Percentiles rank a stretch among this genome's conserved stretches.
phyloP scores from a whole-genome alignment of 495 filamentous ascomycete genomes.

The Delitschia confertaspora region DNA sequence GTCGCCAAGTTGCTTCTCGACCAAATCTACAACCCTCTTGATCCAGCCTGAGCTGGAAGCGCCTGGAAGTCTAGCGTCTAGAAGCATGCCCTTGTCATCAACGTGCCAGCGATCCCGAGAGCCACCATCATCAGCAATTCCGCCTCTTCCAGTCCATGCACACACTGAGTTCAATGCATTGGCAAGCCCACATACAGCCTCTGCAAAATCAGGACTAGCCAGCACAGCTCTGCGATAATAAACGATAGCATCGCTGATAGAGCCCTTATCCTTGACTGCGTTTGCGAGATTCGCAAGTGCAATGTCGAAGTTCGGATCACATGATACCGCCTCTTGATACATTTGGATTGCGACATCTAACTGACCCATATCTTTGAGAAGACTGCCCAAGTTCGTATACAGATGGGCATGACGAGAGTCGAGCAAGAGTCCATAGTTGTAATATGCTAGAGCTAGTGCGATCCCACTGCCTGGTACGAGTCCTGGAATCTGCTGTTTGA shows the following conservation, averaged over 20 bases:
- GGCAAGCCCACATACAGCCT: conserved; percentile 91
- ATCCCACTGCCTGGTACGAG: conserved; percentile 79
- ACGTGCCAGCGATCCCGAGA: conserved; percentile 91
- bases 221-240: conserved; percentile 88
- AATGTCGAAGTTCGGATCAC: conserved; percentile 90
- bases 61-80: conserved; percentile 55
- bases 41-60: conserved; percentile 70
- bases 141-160: conserved; percentile 86
- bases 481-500: conserved; percentile 54
- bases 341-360: conserved; percentile 85
- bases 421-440: conserved; percentile 82
- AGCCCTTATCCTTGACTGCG: conserved; percentile 93
- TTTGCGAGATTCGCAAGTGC: conserved; percentile 95
- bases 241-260: conserved; percentile 79
- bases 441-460: conserved; percentile 82
- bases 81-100: conserved; percentile 72
- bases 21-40: conserved; percentile 89
- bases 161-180: conserved; percentile 97
- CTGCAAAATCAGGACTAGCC: conserved; percentile 90
- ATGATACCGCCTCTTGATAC: conserved; percentile 92
- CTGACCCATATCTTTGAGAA: conserved; percentile 95
- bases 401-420: conserved; percentile 92
- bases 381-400: conserved; percentile 90
- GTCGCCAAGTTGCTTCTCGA: conserved; percentile 80
- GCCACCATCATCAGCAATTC: conserved; percentile 61